These are phyloP conservation scores for Rutstroemia sydowiana DNA, from an alignment of 2,329 filamentous ascomycete species.

Conservation along the genomic window DNA sequence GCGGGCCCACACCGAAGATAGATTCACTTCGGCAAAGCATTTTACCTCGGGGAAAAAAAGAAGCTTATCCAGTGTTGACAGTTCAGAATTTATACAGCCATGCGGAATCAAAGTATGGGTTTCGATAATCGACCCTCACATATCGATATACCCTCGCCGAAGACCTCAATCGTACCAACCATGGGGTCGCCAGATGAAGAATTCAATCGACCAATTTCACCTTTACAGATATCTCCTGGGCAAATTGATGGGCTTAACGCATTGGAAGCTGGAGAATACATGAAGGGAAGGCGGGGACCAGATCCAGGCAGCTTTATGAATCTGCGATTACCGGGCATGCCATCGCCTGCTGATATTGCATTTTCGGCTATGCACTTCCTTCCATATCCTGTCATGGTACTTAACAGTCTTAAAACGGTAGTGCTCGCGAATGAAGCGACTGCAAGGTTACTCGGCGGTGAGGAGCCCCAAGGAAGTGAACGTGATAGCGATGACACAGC, in stretches of 20 bases:
- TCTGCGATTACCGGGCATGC: slow-evolving; percentile 37
- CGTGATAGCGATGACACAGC: slow-evolving; percentile 34
- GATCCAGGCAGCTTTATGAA: slow-evolving; percentile 13
- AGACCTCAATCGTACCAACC: not conserved
- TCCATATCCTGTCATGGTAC: slow-evolving; percentile 62
- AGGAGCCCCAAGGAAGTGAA: slow-evolving; percentile 34
- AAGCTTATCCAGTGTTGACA: too few relatives aligned
- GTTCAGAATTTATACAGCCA: too few relatives aligned
- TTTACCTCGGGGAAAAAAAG: too few relatives aligned
- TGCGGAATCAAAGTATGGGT: not conserved
- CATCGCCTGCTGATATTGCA: slow-evolving; percentile 47
- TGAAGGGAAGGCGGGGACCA: slow-evolving; percentile 14
- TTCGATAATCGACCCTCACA: not conserved
- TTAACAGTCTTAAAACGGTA: slow-evolving; percentile 62
- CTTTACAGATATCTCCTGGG: slow-evolving; percentile 22
- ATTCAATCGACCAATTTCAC: slow-evolving; percentile 16
- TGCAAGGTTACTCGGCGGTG: slow-evolving; percentile 58
- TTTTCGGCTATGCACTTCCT: slow-evolving; percentile 67
- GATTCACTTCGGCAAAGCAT: too few relatives aligned
- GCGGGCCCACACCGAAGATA: too few relatives aligned
- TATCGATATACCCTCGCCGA: not conserved
- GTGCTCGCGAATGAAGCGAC: slow-evolving; percentile 70
- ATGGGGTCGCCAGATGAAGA: slow-evolving; percentile 3
- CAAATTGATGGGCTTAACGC: slow-evolving; percentile 27
- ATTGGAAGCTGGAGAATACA: slow-evolving; percentile 16